Evolutionary conservation across 192 early-diverging fungal genomes (phyloP), one percentile per base, ranked within the genome.

Genomic region (Coemansia reversa): DNA sequence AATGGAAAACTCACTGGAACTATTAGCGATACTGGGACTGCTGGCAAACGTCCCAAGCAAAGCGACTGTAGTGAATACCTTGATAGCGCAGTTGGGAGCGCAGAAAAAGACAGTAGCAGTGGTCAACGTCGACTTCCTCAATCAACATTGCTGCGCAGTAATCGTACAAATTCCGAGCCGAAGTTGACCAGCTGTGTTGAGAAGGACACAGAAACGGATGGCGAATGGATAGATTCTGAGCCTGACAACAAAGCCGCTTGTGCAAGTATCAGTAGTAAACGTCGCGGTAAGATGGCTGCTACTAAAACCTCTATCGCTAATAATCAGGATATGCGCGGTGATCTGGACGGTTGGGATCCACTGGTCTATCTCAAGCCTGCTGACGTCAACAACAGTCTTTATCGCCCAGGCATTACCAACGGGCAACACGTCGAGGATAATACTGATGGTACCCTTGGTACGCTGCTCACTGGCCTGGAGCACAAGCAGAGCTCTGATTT

Each of bases 301-400:
- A 23, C 7, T 20, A 20, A 18, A 8, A 4, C 22, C 25, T 47
- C 30, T 32, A 32, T 5, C 30, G 30, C 30, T 32, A 32, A 7
- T 32, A 32, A 32, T 32, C 30, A 32, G 7, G 30, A 32, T 14
- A 29, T 35, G 39, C 45, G 16, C 24, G 24, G 12, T 24, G 25
- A 2, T 14, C 9, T 47, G 22, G 51, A 47, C 2, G 60, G 60
- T 18, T 77, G 75, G 75, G 66, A 77, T 24, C 69, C 69, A 28
- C 62, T 77, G 4, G 53, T 68, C 12, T 77, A 77, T 12, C 62
- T 77, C 9, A 66, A 67, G 29, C 63, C 59, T 6, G 30, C 7
- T 11, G 50, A 16, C 48, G 28, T 32, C 16, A 12, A 32, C 29
- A 47, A 20, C 2, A 28, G 51, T 19, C 25, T 50, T 6, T 12